Evolutionary conservation across 1,284 basidiomycete species (phyloP).

Genomic region (Naganishia albida): DNA sequence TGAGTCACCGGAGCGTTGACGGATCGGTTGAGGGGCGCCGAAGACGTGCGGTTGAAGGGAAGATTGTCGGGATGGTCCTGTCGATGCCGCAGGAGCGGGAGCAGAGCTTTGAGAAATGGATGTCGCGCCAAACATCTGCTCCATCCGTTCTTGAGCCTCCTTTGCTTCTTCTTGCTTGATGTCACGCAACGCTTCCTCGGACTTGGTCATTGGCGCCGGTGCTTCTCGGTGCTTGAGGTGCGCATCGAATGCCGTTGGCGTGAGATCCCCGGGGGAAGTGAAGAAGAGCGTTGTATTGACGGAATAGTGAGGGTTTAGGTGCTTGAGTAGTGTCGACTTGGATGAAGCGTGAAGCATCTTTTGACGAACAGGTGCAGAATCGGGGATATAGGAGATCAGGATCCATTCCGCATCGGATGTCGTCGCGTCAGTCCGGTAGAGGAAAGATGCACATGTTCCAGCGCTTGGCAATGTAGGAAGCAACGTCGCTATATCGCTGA

Average conservation of each 20-base stretch:
- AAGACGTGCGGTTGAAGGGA: conserved; percentile 18
- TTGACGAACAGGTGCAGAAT: conserved; percentile 51
- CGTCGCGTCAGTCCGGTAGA: conserved; percentile 50
- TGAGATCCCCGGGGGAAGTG: conserved; percentile 63
- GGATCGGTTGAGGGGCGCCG: conserved; percentile 24
- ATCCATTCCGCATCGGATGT: conserved; percentile 50
- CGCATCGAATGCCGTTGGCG: conserved; percentile 63
- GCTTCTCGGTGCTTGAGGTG: conserved; percentile 72
- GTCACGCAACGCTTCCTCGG: conserved; percentile 76
- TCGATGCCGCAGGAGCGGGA: not conserved
- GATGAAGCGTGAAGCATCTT: conserved; percentile 94
- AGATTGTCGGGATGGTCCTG: not conserved
- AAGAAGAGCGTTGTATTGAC: conserved; percentile 65
- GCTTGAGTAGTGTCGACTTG: conserved; percentile 68
- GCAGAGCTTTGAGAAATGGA: conserved; percentile 1
- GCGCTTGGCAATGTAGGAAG: conserved; percentile 43
- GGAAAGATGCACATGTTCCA: conserved; percentile 51
- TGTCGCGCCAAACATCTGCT: conserved; percentile 37
- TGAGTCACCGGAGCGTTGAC: conserved; percentile 14
- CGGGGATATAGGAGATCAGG: conserved; percentile 54
- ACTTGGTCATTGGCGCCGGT: conserved; percentile 74
- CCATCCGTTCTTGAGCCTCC: conserved; percentile 39
- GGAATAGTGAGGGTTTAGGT: conserved; percentile 63
- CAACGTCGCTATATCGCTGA: conserved; percentile 47
- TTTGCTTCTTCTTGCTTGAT: conserved; percentile 68